A percentile compares a stretch with the other conserved stretches of the same genome.
Evolutionary conservation across 768 basidiomycete genomes (phyloP).

Genomic region (Mycena floridula): DNA sequence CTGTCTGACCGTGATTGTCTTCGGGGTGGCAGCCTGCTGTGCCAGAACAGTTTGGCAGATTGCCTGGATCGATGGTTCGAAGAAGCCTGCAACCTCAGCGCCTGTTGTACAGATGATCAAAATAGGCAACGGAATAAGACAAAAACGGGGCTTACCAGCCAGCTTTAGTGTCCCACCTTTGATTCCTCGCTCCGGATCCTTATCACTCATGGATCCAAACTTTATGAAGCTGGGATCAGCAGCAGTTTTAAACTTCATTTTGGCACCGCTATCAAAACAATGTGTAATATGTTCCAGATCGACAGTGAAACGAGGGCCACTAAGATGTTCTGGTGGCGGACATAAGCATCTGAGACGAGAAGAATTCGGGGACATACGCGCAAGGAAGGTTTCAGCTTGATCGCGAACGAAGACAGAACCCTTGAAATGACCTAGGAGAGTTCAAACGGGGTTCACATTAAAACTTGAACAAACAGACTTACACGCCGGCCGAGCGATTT

Average conservation of each 20-base stretch:
- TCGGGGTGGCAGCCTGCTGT: no score
- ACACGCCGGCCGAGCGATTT: slow-evolving; percentile 10
- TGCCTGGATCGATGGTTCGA: slow-evolving; percentile 34
- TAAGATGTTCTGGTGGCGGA: not conserved
- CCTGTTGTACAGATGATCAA: not conserved
- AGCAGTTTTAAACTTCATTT: slow-evolving; percentile 35
- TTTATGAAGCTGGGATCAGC: slow-evolving; percentile 32
- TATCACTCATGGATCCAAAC: slow-evolving; percentile 33
- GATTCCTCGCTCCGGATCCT: slow-evolving; percentile 31
- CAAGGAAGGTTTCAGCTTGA: slow-evolving; percentile 25
- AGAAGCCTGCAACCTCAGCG: slow-evolving; percentile 18
- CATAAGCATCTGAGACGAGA: no score
- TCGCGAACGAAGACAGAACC: slow-evolving; percentile 34
- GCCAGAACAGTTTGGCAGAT: no score
- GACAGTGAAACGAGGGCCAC: not conserved
- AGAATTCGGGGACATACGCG: slow-evolving; percentile 18
- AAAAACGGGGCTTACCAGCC: slow-evolving; percentile 20
- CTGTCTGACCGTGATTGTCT: no score
- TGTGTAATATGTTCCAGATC: slow-evolving; percentile 29
- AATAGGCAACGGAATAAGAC: not conserved
- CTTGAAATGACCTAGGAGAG: slow-evolving; percentile 28
- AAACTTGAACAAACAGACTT: no score
- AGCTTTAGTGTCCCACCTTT: slow-evolving; percentile 32
- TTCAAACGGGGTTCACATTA: not conserved
- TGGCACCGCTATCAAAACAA: slow-evolving; percentile 31